Base-by-base conservation (phyloP, 1,284 basidiomycete species). In the Golubevia sp. region DNA sequence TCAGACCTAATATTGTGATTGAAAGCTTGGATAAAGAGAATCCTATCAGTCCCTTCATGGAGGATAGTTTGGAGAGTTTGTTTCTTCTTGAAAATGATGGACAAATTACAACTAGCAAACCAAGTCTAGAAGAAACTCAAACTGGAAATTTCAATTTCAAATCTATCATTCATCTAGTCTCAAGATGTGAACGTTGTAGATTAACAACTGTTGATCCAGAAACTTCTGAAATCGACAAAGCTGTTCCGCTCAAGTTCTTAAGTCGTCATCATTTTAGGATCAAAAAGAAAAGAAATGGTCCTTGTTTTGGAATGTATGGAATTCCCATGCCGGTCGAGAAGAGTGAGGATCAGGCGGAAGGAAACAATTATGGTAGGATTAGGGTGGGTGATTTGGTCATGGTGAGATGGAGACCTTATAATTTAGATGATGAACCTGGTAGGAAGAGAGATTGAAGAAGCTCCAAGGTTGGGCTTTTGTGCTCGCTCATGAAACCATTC, bases 231-330 rank as follows among this genome's bases (percentile, higher is more conserved):
- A 65, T 64, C 30, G 75, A 77, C 56, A 55, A 62, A 27, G 67
- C 67, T 30, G 67, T 77, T 0, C 73, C 73, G 2, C 56, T 77
- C 0, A 69, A 68, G 25, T 34, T 77, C 25, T 60, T 77, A 38
- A 63, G 64, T 11, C 50, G 69, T 3, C 63, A 49, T 3, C 51
- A 70, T 1, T 68, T 71, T 64, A 34, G 71, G 5, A 56, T 71
- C 23, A 77, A 71, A 49, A 68, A 74, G 49, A 20, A 54, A 26
- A 53, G 44, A n/a, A 56, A 1, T 67, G 68, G 57, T 0, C 75
- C 75, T 1, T 76, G 71, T 49, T 77, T 77, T 38, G 75, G 75
- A 5, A 71, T 77, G 63, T 77, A 77, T 55, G 73, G 68, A 5
- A 62, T 75, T 2, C 73, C 75, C 2, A 54, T 71, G 0, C 66